Conservation (phyloP, 345 rosid genomes). For the Hibiscus trionum region DNA sequence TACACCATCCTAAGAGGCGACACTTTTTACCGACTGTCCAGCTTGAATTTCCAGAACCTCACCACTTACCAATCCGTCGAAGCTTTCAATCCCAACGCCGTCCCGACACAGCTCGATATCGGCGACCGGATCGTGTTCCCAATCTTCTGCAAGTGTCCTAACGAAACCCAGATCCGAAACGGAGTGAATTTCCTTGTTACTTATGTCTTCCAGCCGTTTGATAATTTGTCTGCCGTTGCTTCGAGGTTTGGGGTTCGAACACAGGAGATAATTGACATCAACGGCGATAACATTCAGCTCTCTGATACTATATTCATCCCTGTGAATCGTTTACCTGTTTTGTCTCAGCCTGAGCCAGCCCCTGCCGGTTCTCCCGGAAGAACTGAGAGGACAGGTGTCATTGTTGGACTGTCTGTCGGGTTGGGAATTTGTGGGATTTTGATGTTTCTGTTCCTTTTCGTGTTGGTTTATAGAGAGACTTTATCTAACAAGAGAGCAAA, state of each 20-base stretch:
- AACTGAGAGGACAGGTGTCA: conserved; percentile 36
- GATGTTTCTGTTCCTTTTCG: conserved; percentile 23
- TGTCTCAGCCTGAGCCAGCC: conserved; percentile 34
- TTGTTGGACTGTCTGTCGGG: conserved; percentile 45
- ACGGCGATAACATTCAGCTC: conserved; percentile 29
- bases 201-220: conserved; percentile 59
- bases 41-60: conserved; percentile 32
- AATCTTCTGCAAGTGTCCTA: conserved; percentile 59
- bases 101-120: conserved; percentile 30
- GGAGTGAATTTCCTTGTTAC: conserved; percentile 38
- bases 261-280: conserved; percentile 31
- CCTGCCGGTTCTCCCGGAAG: conserved; percentile 21
- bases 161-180: conserved; percentile 26
- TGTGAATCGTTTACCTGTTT: conserved; percentile 35
- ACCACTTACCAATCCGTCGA: conserved; percentile 60
- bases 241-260: conserved; percentile 36
- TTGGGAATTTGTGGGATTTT: conserved; percentile 32
- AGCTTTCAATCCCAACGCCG: conserved; percentile 42
- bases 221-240: conserved; percentile 43
- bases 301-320: conserved; percentile 53
- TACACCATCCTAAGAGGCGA: conserved; percentile 35
- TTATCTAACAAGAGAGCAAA: conserved; percentile 16
- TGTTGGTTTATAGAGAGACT: conserved; percentile 25
- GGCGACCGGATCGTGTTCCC: conserved; percentile 45
- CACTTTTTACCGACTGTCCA: conserved; percentile 39